Percentiles rank a stretch among this genome's conserved stretches.
Evolutionary conservation across 768 basidiomycete species (phyloP).

Genomic region (Mycena haematopus): DNA sequence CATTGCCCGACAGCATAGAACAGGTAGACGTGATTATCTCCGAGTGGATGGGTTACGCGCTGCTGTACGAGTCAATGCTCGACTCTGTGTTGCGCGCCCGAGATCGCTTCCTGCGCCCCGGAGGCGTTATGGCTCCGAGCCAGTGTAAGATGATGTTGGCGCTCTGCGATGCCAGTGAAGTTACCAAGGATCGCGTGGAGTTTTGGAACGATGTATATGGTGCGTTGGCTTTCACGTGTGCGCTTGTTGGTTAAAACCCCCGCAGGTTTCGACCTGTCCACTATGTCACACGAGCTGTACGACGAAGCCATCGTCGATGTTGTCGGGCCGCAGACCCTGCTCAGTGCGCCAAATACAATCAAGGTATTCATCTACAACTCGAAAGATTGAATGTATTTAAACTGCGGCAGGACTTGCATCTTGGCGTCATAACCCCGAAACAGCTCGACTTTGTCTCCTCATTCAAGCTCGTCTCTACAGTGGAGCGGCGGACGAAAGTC

Average conservation of each 20-base stretch:
- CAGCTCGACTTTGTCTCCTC: conserved; percentile 82
- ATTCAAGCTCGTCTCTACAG: conserved; percentile 76
- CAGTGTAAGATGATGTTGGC: conserved; percentile 88
- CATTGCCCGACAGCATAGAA: conserved; percentile 69
- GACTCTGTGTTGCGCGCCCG: conserved; percentile 92
- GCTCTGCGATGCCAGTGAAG: conserved; percentile 77
- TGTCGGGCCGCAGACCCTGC: conserved; percentile 65
- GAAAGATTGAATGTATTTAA: background rate
- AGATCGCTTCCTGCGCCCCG: conserved; percentile 80
- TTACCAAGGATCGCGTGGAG: conserved; percentile 80
- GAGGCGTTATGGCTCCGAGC: conserved; percentile 89
- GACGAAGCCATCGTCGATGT: conserved; percentile 88
- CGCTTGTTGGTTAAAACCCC: background rate
- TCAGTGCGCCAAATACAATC: conserved; percentile 67
- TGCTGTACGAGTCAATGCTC: conserved; percentile 96
- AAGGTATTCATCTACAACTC: conserved; percentile 54
- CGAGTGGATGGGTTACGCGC: conserved; percentile 97
- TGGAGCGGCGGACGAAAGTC: conserved; percentile 65
- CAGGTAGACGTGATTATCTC: conserved; percentile 95
- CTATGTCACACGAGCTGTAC: conserved; percentile 78
- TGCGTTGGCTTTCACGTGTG: conserved; percentile 35
- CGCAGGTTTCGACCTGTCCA: conserved; percentile 85
- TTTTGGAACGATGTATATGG: conserved; percentile 96
- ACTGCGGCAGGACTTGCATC: conserved; percentile 70
- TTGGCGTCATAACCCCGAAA: conserved; percentile 64